Evolutionary conservation across 352 stramenopile species (phyloP).

Genomic region (Globisporangium spinosum): DNA sequence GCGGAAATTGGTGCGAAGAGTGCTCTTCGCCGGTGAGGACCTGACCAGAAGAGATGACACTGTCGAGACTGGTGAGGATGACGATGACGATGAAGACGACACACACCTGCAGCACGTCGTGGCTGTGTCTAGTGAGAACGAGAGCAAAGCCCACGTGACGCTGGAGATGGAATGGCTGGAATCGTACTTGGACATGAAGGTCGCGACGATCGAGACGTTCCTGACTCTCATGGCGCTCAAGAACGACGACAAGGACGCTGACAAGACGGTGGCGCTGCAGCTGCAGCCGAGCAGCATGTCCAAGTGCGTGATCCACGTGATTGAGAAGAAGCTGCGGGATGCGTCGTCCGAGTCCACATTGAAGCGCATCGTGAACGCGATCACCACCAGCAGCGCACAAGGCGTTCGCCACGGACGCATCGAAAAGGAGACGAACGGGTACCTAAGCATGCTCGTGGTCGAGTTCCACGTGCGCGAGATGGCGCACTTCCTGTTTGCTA

Average conservation of each 20-base stretch:
- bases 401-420: conserved; percentile 16
- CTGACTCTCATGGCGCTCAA: conserved; percentile 55
- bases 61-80: not conserved
- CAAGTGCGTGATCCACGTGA: conserved; percentile 47
- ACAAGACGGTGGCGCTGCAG: conserved; percentile 19
- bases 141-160: conserved; percentile 22
- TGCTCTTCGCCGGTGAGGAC: conserved; percentile 27
- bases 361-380: conserved; percentile 34
- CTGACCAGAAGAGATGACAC: too few species aligned
- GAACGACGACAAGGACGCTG: conserved; percentile 18
- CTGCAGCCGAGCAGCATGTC: conserved; percentile 49
- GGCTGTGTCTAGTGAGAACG: conserved; percentile 10
- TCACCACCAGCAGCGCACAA: not conserved
- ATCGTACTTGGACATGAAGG: conserved; percentile 64
- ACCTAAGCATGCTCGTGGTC: conserved; percentile 48
- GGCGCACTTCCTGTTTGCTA: conserved; percentile 25
- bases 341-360: conserved; percentile 29
- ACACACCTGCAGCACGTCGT: conserved; percentile 23
- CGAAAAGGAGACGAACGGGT: conserved; percentile 54
- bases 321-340: conserved; percentile 46
- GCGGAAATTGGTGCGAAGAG: conserved; percentile 33
- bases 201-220: conserved; percentile 73
- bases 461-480: conserved; percentile 59
- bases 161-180: conserved; percentile 62
- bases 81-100: not conserved